phyloP scores from a whole-genome alignment of 2,329 filamentous ascomycete species.

The Xylaria sp. region DNA sequence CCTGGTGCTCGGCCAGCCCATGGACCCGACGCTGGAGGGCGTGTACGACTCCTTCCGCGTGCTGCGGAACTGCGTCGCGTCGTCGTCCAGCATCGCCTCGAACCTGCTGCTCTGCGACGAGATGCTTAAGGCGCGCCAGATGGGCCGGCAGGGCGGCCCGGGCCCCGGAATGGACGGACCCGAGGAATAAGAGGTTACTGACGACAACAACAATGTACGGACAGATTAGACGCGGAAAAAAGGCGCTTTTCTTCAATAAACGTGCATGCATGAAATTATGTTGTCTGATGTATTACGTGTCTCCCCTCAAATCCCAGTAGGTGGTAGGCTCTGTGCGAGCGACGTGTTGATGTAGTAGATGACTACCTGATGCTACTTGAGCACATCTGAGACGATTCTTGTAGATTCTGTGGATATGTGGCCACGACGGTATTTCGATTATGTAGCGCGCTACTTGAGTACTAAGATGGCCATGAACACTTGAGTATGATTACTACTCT shows the following conservation, averaged over 20 bases:
- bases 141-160: slow-evolving; percentile 69
- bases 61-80: slow-evolving; percentile 88
- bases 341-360: too few species aligned
- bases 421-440: too few species aligned
- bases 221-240: background rate
- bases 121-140: slow-evolving; percentile 95
- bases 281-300: too few species aligned
- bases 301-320: too few species aligned
- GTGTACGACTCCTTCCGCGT: slow-evolving; percentile 97
- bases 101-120: slow-evolving; percentile 96
- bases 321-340: too few species aligned
- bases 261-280: too few species aligned
- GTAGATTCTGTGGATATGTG: too few species aligned
- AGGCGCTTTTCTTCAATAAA: background rate
- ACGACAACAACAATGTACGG: background rate
- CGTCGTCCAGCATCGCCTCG: slow-evolving; percentile 90
- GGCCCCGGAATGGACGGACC: slow-evolving; percentile 67
- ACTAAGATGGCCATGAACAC: too few species aligned
- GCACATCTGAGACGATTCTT: too few species aligned
- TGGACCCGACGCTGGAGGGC: slow-evolving; percentile 91
- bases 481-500: too few species aligned
- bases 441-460: too few species aligned
- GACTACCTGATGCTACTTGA: too few species aligned
- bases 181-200: slow-evolving; percentile 36
- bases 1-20: slow-evolving; percentile 82